phyloP scores from a whole-genome alignment of 805 yeast genomes.

The Metschnikowia similis region DNA sequence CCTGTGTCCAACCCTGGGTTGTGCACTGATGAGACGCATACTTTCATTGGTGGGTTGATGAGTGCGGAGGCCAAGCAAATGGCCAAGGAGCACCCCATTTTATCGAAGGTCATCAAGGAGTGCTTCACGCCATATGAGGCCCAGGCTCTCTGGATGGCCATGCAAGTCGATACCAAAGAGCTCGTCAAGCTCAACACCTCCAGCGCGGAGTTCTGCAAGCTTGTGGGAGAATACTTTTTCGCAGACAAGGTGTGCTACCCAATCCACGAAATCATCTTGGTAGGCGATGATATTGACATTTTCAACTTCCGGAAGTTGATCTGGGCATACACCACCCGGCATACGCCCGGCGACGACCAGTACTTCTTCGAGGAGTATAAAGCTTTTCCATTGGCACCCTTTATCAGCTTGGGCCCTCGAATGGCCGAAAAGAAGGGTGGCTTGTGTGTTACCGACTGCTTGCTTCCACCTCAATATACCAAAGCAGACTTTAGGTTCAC shows the following conservation, averaged over 20 bases:
- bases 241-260: conserved; percentile 14
- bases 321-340: conserved; percentile 26
- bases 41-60: conserved; percentile 21
- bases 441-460: conserved; percentile 21
- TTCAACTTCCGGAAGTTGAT: conserved; percentile 20
- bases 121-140: conserved; percentile 23
- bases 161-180: conserved; percentile 18
- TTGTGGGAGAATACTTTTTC: conserved; percentile 18
- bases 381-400: conserved; percentile 23
- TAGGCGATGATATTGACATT: conserved; percentile 25
- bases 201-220: conserved; percentile 15
- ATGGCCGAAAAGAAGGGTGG: conserved; percentile 18
- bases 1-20: conserved; percentile 26
- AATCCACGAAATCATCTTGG: conserved; percentile 21
- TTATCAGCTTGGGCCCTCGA: conserved; percentile 15
- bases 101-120: conserved; percentile 14
- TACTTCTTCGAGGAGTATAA: conserved; percentile 13
- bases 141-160: conserved; percentile 21
- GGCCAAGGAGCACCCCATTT: conserved; percentile 10
- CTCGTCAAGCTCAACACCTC: conserved; percentile 17
- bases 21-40: conserved; percentile 24
- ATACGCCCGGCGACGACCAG: conserved; percentile 22
- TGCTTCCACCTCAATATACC: conserved; percentile 16
- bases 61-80: conserved; percentile 16
- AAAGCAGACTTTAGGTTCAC: conserved; percentile 13